phyloP scores from a whole-genome alignment of 768 basidiomycete genomes.

The Boletus sensibilis region DNA sequence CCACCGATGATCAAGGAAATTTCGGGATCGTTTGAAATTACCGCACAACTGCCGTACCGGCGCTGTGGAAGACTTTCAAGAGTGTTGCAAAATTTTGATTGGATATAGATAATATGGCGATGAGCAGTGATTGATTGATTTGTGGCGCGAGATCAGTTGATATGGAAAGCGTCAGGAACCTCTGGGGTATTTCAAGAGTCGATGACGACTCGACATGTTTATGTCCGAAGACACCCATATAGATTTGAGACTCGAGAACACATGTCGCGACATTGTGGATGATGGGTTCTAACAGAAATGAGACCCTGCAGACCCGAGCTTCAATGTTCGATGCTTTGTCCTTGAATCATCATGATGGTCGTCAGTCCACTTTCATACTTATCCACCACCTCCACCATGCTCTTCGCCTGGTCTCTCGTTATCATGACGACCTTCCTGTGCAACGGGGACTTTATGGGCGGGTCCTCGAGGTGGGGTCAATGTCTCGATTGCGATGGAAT shows the following conservation, averaged over 20 bases:
- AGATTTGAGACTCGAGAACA: neutral
- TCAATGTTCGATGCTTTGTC: neutral
- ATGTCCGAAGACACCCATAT: neutral
- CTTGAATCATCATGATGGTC: neutral
- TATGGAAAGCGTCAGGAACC: neutral
- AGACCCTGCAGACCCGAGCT: neutral
- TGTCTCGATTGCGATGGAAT: neutral
- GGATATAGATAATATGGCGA: no score
- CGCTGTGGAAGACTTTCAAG: neutral
- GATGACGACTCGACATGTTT: neutral
- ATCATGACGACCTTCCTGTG: neutral
- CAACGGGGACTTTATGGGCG: neutral
- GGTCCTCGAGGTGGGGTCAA: neutral
- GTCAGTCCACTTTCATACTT: neutral
- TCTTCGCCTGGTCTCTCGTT: neutral
- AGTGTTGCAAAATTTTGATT: neutral
- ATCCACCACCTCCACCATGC: neutral
- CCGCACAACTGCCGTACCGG: neutral
- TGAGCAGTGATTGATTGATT: neutral
- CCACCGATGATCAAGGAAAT: neutral
- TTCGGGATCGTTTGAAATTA: neutral
- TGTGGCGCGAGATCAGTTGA: neutral
- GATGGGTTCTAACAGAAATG: neutral
- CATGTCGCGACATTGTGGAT: neutral
- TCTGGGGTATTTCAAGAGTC: neutral